Base-by-base conservation (phyloP, 2,329 filamentous ascomycete species). In the Phaeophleospora eucalypticola region DNA sequence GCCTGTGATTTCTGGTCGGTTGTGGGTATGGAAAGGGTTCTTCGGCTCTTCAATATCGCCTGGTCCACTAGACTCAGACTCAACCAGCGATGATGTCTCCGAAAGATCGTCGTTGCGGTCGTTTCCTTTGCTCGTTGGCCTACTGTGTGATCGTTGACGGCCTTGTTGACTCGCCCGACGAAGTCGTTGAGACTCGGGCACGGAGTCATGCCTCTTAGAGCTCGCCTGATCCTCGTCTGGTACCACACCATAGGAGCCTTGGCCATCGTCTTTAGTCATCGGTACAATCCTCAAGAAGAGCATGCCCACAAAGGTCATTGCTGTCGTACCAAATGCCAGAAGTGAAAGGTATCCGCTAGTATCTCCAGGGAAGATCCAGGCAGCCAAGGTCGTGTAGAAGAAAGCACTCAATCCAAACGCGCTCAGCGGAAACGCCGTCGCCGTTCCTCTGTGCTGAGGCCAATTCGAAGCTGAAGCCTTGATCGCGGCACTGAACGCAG, bases 391-490 rank as follows among this genome's bases (percentile, higher is more conserved):
- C 0, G 93, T 91, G 71, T 96, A 98, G 73, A 97, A 95, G 70
- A 98, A 93, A 45, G 93, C 93, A 65, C 90, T 96, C 47, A 98
- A 72, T 2, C 93, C 93, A 64, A 97, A 97, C 2, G 88, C 90
- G 46, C 93, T 88, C 46, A 97, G 71, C 4, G 93, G 91, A 59
- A 97, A 93, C 1, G 90, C 90, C 4, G 93, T 97, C 4, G 93
- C 93, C 3, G 91, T 95, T 45, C 93, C 93, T 54, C 93, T 82
- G 65, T 95, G 86, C 48, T 84, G 80, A 10, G 91, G 91, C 82
- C 90, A 96, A 69, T 96, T 96, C 55, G 93, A 78, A 8, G 90
- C 90, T 77, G 79, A 75, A 36, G 79, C 80, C 67, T 98, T 98
- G 63, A 98, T 82, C 7, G 90, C 79, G 20, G 87, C 89, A 17